Evolutionary conservation across 2,329 filamentous ascomycete genomes (phyloP).

Genomic region (Furcasterigmium furcatum): DNA sequence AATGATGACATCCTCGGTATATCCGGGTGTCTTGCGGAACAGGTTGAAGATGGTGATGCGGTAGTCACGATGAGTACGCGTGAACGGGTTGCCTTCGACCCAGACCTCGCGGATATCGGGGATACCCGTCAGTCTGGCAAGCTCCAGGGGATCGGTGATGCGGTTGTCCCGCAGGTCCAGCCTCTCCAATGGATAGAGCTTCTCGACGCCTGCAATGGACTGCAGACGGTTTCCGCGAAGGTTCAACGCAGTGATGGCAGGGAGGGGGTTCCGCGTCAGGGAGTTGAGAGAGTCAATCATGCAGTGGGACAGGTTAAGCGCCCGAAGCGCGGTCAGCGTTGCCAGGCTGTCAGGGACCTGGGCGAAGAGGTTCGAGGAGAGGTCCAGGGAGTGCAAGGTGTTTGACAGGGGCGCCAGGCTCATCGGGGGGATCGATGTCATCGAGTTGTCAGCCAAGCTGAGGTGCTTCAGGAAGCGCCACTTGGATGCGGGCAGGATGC

Average conservation of each 20-base stretch:
- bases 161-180: constrained; percentile 90
- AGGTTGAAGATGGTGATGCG: constrained; percentile 92
- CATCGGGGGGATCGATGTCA: constrained; percentile 73
- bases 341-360: constrained; percentile 91
- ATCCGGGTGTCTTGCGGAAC: constrained; percentile 86
- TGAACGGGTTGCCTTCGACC: constrained; percentile 89
- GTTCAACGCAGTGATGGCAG: constrained; percentile 90
- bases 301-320: constrained; percentile 90
- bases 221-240: constrained; percentile 83
- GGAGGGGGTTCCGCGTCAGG: constrained; percentile 78
- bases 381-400: constrained; percentile 85
- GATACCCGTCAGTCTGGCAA: constrained; percentile 84
- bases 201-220: constrained; percentile 87
- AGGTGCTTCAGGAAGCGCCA: constrained; percentile 95
- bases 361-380: constrained; percentile 90
- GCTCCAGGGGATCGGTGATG: constrained; percentile 84
- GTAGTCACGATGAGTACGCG: constrained; percentile 80
- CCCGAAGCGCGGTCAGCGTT: constrained; percentile 80
- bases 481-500: constrained; percentile 76
- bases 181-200: constrained; percentile 81
- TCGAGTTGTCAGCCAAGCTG: constrained; percentile 84
- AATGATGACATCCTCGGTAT: constrained; percentile 85
- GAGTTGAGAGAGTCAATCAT: constrained; percentile 97
- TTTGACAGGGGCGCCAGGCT: constrained; percentile 81
- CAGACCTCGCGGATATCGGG: constrained; percentile 92